Evolutionary conservation across 1,284 basidiomycete species (phyloP), one percentile per base, ranked within the genome.

Genomic region (Tylopilus orsonianus): DNA sequence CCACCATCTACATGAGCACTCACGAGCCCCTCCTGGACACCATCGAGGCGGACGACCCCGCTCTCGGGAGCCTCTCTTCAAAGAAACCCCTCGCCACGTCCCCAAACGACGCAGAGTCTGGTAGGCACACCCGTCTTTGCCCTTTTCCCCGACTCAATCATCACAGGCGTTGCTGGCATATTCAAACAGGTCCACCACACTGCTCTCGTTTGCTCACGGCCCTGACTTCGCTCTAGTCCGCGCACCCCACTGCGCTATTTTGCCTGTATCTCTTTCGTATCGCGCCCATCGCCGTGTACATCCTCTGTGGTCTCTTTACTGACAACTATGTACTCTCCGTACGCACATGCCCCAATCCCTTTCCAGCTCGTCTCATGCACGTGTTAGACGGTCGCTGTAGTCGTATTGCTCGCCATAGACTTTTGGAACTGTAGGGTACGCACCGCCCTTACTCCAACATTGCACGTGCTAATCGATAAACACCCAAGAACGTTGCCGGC

Each of bases 351-450:
- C 41, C 20, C 18, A 32, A 4, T 33, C 20, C 42, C 42, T 29
- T 40, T 29, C 37, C 41, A 24, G 9, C 36, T 13, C 40, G 16
- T 39, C 47, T 52, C 36, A 46, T 27, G 23, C 33, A 8, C 14
- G n/a, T n/a, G 33, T 42, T 41, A 95, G 90, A 95, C 93, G 14
- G 93, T 97, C 2, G 71, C 85, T 8, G 93, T 97, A 0, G 94
- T 97, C 19, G 85, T 96, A 1, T 74, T 97, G 19, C 79, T 97
- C 27, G 88, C 93, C 1, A 87, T 94, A 78, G 94, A 97, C 71
- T 97, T 97, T 66, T 97, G 94, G 95, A 97, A 95, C 62, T 93
- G 92, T 57, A 73, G 91, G 62, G 91, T 92, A 60, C 53, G 81
- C 66, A 22, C 24, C 40, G 6, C 35, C 19, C 30, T 41, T 16